Evolutionary conservation across 2,329 filamentous ascomycete genomes (phyloP).

Genomic region (Dothidotthia symphoricarpi): DNA sequence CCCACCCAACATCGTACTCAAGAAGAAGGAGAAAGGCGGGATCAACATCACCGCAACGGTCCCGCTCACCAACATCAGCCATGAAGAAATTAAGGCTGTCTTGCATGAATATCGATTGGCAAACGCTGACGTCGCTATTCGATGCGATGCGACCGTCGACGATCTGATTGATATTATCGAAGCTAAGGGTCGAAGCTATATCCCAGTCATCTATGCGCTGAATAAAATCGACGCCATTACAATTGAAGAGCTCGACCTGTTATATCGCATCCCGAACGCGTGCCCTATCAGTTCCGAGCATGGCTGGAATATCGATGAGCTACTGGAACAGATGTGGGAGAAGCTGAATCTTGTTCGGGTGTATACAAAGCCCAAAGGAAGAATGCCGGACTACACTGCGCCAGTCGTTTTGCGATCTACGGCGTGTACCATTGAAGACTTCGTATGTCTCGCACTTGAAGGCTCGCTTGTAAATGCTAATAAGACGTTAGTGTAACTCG

Average conservation of each 20-base stretch:
- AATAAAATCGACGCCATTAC: conserved; percentile 99
- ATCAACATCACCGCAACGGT: conserved; percentile 95
- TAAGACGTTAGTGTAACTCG: conserved; percentile 72
- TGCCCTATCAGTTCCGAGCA: conserved; percentile 93
- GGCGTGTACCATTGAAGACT: conserved; percentile 91
- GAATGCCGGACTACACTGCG: conserved; percentile 83
- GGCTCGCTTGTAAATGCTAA: conserved; percentile 36
- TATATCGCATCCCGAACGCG: conserved; percentile 95
- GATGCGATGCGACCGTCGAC: conserved; percentile 95
- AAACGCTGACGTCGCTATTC: conserved; percentile 94
- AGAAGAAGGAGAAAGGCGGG: conserved; percentile 98
- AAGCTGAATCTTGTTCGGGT: conserved; percentile 87
- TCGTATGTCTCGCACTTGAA: conserved; percentile 62
- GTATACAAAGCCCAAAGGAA: conserved; percentile 98
- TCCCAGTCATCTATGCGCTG: conserved; percentile 97
- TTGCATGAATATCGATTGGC: conserved; percentile 97
- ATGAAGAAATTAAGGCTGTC: conserved; percentile 96
- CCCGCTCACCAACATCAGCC: conserved; percentile 85
- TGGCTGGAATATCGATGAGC: conserved; percentile 96
- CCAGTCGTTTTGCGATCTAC: conserved; percentile 84
- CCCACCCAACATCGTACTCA: conserved; percentile 98
- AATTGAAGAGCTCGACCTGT: conserved; percentile 92
- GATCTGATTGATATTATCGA: conserved; percentile 95
- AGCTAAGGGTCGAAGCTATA: conserved; percentile 91
- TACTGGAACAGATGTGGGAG: conserved; percentile 98